A percentile compares a stretch with the other conserved stretches of the same genome.
Evolutionary conservation across 1,139 yeast species (phyloP).

Genomic region (Geotrichum aggregatum): DNA sequence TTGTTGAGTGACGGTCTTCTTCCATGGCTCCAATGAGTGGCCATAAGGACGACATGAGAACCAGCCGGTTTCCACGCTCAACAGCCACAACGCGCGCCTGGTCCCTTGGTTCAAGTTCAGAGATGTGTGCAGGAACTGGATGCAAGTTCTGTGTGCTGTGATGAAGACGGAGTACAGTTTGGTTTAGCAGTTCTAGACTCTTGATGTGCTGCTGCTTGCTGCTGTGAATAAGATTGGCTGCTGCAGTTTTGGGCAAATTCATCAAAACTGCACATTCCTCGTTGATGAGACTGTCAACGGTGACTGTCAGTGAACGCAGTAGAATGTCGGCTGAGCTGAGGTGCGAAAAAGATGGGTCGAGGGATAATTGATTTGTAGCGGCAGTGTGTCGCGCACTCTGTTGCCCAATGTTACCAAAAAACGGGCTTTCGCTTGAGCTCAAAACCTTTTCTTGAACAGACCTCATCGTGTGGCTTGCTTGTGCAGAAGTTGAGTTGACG

Average conservation of each 20-base stretch:
- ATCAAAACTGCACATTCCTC: constrained; percentile 11
- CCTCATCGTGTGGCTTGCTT: not conserved
- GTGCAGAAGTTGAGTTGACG: not conserved
- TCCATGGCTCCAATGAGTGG: constrained; percentile 13
- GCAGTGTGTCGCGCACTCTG: constrained; percentile 1
- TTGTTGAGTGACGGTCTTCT: too few relatives aligned
- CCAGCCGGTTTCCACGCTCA: constrained; percentile 14
- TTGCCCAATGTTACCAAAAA: not conserved
- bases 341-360: not conserved
- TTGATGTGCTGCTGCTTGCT: not conserved
- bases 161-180: constrained; percentile 11
- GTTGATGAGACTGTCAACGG: constrained; percentile 18
- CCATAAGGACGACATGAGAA: constrained; percentile 19
- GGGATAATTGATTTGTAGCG: not conserved
- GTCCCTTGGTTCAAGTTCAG: constrained; percentile 6
- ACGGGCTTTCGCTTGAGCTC: not conserved
- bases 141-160: constrained; percentile 10
- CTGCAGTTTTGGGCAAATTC: not conserved
- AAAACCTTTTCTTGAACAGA: not conserved
- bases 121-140: constrained; percentile 6
- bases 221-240: not conserved
- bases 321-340: constrained; percentile 14
- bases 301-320: constrained; percentile 15
- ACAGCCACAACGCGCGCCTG: constrained; percentile 17
- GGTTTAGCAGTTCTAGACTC: constrained; percentile 8